These are phyloP conservation scores for Elymus sibiricus DNA, from an alignment of 176 grass and related monocot genomes.

Conservation along the genomic window DNA sequence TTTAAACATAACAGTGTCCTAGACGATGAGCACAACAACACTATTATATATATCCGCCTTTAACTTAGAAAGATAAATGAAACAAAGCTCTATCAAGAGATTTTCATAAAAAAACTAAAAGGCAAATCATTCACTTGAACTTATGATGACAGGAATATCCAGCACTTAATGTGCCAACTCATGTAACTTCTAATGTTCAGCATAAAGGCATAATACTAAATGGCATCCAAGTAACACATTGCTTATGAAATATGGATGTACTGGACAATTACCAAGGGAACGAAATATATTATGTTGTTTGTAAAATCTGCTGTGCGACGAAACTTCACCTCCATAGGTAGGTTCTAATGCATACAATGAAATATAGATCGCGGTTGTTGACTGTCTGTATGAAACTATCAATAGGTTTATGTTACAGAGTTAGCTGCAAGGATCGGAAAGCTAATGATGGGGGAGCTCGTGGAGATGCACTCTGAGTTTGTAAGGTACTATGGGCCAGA, in stretches of 20 bases:
- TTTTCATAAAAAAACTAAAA: background rate
- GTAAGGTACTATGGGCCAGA: constrained; percentile 72
- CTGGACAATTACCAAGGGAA: background rate
- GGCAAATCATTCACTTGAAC: background rate
- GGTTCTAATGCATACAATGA: background rate
- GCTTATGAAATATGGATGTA: background rate
- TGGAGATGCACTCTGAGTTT: constrained; percentile 67
- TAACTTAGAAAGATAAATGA: too few species aligned
- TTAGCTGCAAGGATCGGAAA: constrained; percentile 57
- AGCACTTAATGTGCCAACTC: background rate
- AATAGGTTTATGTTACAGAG: constrained; percentile 76
- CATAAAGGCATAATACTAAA: background rate
- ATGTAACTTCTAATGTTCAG: background rate
- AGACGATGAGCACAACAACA: background rate
- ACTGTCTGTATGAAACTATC: constrained; percentile 8
- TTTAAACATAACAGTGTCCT: background rate
- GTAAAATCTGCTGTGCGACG: background rate
- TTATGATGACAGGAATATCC: constrained; percentile 18
- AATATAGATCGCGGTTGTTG: background rate
- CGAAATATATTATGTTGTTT: background rate
- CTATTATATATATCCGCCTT: too few species aligned
- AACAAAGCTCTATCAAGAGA: background rate
- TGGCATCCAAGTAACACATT: background rate
- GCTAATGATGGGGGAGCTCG: constrained; percentile 81
- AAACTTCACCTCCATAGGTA: background rate